A percentile compares a stretch with the other conserved stretches of the same genome.
phyloP scores from a whole-genome alignment of 345 rosid species.

The Cardamine resedifolia region DNA sequence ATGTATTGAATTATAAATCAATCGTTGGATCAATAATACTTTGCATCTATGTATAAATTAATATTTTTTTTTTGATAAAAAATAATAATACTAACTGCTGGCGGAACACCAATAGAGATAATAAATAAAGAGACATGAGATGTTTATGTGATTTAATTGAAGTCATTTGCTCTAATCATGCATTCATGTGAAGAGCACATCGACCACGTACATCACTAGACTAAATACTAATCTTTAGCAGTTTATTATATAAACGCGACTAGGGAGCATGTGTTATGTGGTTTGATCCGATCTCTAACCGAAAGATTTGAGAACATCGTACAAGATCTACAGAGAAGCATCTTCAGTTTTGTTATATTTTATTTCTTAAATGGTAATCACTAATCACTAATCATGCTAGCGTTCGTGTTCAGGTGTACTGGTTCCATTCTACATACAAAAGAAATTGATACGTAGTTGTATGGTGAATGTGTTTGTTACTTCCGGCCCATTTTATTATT shows the following conservation, averaged over 20 bases:
- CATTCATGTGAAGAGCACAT: conserved; percentile 21
- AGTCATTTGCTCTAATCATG: conserved; percentile 17
- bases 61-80: neutral
- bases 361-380: neutral
- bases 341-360: neutral
- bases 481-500: neutral
- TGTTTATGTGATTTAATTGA: conserved; percentile 20
- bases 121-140: conserved; percentile 19
- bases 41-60: neutral
- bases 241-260: neutral
- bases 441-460: neutral
- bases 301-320: neutral
- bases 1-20: neutral
- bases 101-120: neutral
- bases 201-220: neutral
- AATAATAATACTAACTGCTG: neutral
- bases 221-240: neutral
- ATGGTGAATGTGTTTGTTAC: neutral
- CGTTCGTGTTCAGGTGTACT: conserved; percentile 3
- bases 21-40: neutral
- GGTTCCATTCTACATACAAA: neutral
- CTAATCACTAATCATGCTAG: neutral
- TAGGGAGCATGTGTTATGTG: conserved; percentile 4
- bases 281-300: conserved; percentile 25
- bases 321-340: conserved; percentile 19